These are phyloP conservation scores for Kwoniella europaea DNA, from an alignment of 768 basidiomycete species.

Conservation along the genomic window DNA sequence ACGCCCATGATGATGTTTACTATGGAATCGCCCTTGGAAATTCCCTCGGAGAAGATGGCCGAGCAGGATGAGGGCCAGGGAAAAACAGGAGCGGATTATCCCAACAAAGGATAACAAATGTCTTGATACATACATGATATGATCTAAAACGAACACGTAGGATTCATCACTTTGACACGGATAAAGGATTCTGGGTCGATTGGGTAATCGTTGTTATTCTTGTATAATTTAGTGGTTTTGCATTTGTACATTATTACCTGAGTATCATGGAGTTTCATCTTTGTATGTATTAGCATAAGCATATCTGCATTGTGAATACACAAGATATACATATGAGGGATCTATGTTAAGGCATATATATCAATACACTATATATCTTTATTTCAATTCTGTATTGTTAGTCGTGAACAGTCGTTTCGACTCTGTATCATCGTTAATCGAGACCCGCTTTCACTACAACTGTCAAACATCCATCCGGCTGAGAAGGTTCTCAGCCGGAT, in stretches of 20 bases:
- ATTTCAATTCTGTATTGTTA: background rate
- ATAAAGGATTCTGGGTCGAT: background rate
- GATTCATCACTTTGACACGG: too few relatives aligned
- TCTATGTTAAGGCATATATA: background rate
- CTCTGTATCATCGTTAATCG: background rate
- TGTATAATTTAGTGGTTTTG: background rate
- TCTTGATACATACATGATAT: background rate
- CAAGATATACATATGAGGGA: background rate
- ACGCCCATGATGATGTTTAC: slow-evolving; percentile 23
- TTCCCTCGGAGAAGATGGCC: background rate
- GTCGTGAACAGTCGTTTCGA: background rate
- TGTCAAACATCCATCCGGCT: background rate
- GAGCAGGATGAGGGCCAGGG: background rate
- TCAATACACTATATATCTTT: background rate
- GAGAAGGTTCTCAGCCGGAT: background rate
- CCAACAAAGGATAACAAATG: background rate
- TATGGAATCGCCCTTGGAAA: slow-evolving; percentile 22
- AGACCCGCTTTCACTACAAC: background rate
- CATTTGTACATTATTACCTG: background rate
- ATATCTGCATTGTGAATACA: background rate
- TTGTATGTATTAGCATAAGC: background rate
- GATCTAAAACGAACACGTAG: background rate
- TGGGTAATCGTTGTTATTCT: background rate
- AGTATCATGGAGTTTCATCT: background rate
- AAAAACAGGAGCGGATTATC: background rate